Evolutionary conservation across 176 grass and related monocot species (phyloP).

Genomic region (Miscanthus lutarioriparius): DNA sequence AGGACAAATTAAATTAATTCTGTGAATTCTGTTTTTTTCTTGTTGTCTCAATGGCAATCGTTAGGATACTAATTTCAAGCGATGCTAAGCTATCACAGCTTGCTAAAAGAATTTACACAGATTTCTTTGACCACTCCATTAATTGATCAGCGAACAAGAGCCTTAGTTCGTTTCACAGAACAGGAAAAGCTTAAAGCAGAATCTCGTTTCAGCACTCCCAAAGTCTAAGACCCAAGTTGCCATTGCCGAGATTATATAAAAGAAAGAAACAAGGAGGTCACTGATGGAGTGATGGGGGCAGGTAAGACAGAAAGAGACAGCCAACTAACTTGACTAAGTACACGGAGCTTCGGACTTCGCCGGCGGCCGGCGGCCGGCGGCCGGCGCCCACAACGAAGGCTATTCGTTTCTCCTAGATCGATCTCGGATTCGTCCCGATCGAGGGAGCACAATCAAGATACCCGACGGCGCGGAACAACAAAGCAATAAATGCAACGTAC

Average conservation of each 20-base stretch:
- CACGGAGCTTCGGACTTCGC: neutral
- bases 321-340: conserved; percentile 6
- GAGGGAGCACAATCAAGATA: neutral
- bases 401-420: neutral
- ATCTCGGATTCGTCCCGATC: neutral
- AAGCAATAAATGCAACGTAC: neutral
- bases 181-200: neutral
- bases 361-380: conserved; percentile 31
- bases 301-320: neutral
- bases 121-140: neutral
- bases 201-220: neutral
- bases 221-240: neutral
- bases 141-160: neutral
- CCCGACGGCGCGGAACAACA: neutral
- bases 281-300: neutral
- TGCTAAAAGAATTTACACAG: neutral
- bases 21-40: neutral
- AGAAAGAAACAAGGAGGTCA: neutral
- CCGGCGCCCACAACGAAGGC: conserved; percentile 12
- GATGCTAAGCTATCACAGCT: neutral
- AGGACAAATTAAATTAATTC: neutral
- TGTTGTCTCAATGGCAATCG: neutral
- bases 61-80: neutral
- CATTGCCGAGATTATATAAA: neutral
- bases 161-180: neutral